A percentile compares a stretch with the other conserved stretches of the same genome.
Conservation (phyloP, 352 stramenopile species). For the Phytopythium cucurbitacearum region DNA sequence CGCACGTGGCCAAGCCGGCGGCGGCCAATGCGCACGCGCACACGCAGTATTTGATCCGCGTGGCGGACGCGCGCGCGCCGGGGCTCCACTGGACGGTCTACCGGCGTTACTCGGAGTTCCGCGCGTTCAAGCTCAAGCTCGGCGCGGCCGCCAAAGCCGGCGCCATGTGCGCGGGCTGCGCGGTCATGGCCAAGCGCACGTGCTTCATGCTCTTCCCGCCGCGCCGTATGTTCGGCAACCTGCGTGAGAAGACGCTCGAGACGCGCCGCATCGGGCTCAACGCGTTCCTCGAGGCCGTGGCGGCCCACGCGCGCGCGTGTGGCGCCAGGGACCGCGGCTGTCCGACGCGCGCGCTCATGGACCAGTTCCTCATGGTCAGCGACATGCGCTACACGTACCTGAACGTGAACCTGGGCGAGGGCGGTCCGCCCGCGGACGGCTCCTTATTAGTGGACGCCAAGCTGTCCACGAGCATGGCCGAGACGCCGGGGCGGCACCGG, state of each 20-base stretch:
- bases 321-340: constrained; percentile 54
- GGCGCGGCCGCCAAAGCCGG: constrained; percentile 54
- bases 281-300: constrained; percentile 69
- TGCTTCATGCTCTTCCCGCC: constrained; percentile 81
- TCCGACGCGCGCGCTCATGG: constrained; percentile 69
- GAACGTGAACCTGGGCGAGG: constrained; percentile 77
- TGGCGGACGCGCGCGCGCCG: constrained; percentile 72
- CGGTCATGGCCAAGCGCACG: constrained; percentile 75
- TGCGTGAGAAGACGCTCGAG: constrained; percentile 71
- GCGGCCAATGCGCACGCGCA: constrained; percentile 51
- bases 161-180: constrained; percentile 74
- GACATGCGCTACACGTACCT: constrained; percentile 88
- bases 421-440: constrained; percentile 29
- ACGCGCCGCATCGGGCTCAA: constrained; percentile 69
- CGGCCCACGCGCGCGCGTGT: constrained; percentile 75
- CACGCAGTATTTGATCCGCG: constrained; percentile 82
- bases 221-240: constrained; percentile 69
- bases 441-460: constrained; percentile 15
- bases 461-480: neutral
- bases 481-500: no score
- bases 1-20: constrained; percentile 68
- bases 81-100: constrained; percentile 81
- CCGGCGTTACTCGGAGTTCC: constrained; percentile 84
- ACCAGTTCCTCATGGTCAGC: constrained; percentile 87
- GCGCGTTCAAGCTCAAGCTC: constrained; percentile 58